Evolutionary conservation across 768 basidiomycete genomes (phyloP), one percentile per base, ranked within the genome.

Genomic region (Nidularia pulvinata): DNA sequence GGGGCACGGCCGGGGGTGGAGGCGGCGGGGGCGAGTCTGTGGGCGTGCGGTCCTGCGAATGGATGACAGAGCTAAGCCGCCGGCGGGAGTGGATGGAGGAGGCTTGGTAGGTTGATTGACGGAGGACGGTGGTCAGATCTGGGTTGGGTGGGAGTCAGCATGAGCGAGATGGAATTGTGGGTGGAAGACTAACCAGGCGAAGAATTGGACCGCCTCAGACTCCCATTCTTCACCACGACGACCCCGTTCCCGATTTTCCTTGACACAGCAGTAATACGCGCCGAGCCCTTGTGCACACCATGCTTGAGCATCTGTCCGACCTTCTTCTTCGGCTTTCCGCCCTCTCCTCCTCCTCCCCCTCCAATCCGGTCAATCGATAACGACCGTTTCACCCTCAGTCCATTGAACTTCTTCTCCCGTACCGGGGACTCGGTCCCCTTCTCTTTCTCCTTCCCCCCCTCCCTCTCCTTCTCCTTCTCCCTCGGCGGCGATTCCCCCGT

Each of bases 41-140:
- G 11, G 73, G 73, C 14, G 70, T 66, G 19, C 67, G 64, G 44
- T 70, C 72, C 25, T 70, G 62, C 1, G 62, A 65, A 22, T 70
- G 77, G 5, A 78, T 73, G 35, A 83, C 64, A 1, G 81, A 82
- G 48, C 79, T 78, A 22, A 85, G 63, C 2, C 83, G 77, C 51
- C 83, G 74, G 36, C 93, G 84, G 1, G 91, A 91, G 65, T 94
- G 93, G 49, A 95, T 94, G 1, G 92, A 94, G 1, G 93, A 63
- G 64, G 93, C 78, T 80, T 92, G 76, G 73, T 91, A 74, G 54
- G 82, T 64, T 52, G 80, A 75, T 52, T 82, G 84, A 14, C 77
- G 78, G 7, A 91, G 72, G 10, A 84, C 78, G 2, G 81, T 30
- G 25, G 25, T 30, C 25, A 30, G 25, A 30, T 30, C 25, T 30